A percentile compares a stretch with the other conserved stretches of the same genome.
phyloP scores from a whole-genome alignment of 2,329 filamentous ascomycete species.

The Dothiorella sarmentorum region DNA sequence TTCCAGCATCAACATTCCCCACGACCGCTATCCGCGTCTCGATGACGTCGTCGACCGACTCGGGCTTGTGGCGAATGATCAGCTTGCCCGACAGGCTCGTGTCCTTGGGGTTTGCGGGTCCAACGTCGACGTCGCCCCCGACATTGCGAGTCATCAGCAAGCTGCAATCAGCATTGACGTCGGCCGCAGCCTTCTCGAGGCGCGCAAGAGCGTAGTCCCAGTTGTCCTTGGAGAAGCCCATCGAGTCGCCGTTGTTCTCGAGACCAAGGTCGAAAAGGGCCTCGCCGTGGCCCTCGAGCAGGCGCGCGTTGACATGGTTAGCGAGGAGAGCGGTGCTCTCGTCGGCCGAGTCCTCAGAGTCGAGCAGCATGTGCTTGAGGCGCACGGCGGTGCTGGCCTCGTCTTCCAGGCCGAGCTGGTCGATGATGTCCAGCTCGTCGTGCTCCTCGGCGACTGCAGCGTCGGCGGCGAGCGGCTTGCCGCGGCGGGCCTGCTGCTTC shows the following conservation, averaged over 20 bases:
- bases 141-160: slow-evolving; percentile 89
- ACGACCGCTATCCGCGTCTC: slow-evolving; percentile 96
- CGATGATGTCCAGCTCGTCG: slow-evolving; percentile 86
- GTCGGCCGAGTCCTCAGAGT: slow-evolving; percentile 47
- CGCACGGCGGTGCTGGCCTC: slow-evolving; percentile 59
- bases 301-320: slow-evolving; percentile 62
- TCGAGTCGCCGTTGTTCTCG: slow-evolving; percentile 83
- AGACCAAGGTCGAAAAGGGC: slow-evolving; percentile 87
- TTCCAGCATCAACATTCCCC: slow-evolving; percentile 95
- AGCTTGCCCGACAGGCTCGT: slow-evolving; percentile 80
- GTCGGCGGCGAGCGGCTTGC: slow-evolving; percentile 34
- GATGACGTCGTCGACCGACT: slow-evolving; percentile 78
- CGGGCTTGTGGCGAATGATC: slow-evolving; percentile 71
- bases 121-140: slow-evolving; percentile 70
- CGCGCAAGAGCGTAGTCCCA: slow-evolving; percentile 71
- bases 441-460: slow-evolving; percentile 58
- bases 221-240: slow-evolving; percentile 69
- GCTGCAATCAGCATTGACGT: slow-evolving; percentile 69
- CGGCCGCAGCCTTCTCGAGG: slow-evolving; percentile 62
- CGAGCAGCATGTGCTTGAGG: slow-evolving; percentile 73
- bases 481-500: slow-evolving; percentile 76
- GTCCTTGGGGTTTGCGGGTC: slow-evolving; percentile 62
- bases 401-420: slow-evolving; percentile 72
- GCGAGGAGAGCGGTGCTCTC: slow-evolving; percentile 61
- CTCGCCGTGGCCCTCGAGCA: slow-evolving; percentile 84